Evolutionary conservation across 106 monocot genomes (phyloP).

Genomic region (Gastrodia elata): DNA sequence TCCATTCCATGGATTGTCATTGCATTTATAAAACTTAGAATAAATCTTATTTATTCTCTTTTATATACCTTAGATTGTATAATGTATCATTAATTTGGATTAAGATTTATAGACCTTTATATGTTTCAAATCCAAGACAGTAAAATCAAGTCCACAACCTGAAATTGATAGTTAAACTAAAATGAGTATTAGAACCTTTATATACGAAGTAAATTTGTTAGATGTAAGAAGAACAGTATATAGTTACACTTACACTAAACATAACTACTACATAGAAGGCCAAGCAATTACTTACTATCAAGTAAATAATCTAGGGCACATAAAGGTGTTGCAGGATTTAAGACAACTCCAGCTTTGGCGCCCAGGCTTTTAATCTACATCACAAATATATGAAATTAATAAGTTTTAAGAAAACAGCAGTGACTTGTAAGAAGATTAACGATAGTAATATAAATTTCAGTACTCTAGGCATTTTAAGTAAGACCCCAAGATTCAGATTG

Average conservation of each 20-base stretch:
- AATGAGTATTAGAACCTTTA: not conserved
- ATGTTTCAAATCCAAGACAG: too few species aligned
- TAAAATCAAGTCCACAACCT: not conserved
- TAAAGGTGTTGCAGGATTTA: conserved; percentile 91
- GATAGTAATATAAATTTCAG: not conserved
- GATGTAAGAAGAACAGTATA: not conserved
- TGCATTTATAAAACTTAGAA: not conserved
- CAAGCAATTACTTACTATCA: conserved; percentile 54
- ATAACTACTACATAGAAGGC: not conserved
- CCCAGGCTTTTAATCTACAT: conserved; percentile 83
- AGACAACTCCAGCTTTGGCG: conserved; percentile 96
- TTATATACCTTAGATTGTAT: not conserved
- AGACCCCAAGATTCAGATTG: too few species aligned
- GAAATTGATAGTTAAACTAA: not conserved
- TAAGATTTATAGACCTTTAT: too few species aligned
- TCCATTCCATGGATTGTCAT: too few species aligned
- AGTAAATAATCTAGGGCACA: conserved; percentile 86
- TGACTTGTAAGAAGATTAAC: not conserved
- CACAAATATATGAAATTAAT: not conserved
- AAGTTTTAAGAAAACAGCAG: not conserved
- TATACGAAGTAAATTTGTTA: not conserved
- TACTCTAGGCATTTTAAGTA: not conserved
- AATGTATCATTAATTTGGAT: not conserved
- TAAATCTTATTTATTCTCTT: not conserved
- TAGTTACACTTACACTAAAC: not conserved